Base-by-base conservation (phyloP, 768 basidiomycete genomes). In the Pisolithus microcarpus region DNA sequence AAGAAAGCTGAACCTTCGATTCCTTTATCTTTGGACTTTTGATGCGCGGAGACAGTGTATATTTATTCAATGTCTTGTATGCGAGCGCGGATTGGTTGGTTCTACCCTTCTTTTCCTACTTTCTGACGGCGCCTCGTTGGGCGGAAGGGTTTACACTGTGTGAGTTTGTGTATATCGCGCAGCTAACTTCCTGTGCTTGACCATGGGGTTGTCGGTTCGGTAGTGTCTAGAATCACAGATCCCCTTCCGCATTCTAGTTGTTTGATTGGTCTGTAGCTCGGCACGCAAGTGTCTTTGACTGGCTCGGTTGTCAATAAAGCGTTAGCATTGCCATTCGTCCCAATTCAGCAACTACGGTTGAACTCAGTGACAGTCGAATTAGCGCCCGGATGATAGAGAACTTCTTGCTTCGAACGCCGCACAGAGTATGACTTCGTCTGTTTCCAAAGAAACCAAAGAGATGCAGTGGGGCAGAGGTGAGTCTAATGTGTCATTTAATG, bases 401-500 rank as follows among this genome's bases (percentile, higher is more conserved):
- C 54, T 43, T 54, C 38, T 53, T 43, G 51, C 60, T 50, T 53
- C 37, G 52, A 36, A 66, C 61, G 55, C 56, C 65, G 55, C 49
- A 59, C 63, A 65, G 56, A 56, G 58, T 58, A 69, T 66, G 65
- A 38, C 67, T 54, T 38, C 66, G 11, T 51, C 54, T 43, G 56
- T 56, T 49, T 53, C 57, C 51, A 56, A 60, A 30, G 50, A 52
- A 43, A 58, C 47, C 49, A 61, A 53, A 48, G 67, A 69, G 59
- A 64, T 61, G 52, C 69, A 71, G 56, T 78, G 77, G 76, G 77
- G 76, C 56, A 63, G 70, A 64, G 68, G 70, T 70, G 52, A 48
- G 63, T 55, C 39, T 38, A 46, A 46, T 52, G 47, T 46, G 40
- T 53, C 39, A n/a, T 23, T 45, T 30, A 43, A 13, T 23, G 48